Percentiles rank a stretch among this genome's conserved stretches.
Conservation (phyloP, 805 yeast genomes). For the Scheffersomyces ergatensis region DNA sequence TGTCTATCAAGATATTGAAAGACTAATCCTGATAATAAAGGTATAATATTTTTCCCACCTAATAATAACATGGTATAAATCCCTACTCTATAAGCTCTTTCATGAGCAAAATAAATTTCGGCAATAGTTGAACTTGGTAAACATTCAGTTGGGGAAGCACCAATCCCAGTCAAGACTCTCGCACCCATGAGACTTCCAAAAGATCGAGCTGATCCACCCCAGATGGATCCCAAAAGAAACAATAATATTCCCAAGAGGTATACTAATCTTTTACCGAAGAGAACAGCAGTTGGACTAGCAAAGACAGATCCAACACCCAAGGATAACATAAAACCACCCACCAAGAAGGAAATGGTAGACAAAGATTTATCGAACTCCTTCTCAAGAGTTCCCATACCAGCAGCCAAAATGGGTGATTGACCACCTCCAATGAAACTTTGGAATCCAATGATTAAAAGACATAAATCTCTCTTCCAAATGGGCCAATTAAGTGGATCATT, state of each 20-base stretch:
- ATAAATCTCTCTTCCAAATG: slow-evolving; percentile 53
- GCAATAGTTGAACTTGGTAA: slow-evolving; percentile 60
- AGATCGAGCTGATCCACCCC: slow-evolving; percentile 50
- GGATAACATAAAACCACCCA: slow-evolving; percentile 58
- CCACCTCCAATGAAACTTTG: slow-evolving; percentile 63
- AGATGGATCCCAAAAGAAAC: slow-evolving; percentile 50
- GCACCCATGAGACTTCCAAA: slow-evolving; percentile 57
- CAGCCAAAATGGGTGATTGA: slow-evolving; percentile 58
- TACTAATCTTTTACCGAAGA: slow-evolving; percentile 57
- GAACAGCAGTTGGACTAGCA: slow-evolving; percentile 55
- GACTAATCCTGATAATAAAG: slow-evolving; percentile 53
- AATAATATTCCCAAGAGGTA: slow-evolving; percentile 48
- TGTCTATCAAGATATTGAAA: slow-evolving; percentile 49
- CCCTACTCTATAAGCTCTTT: slow-evolving; percentile 59
- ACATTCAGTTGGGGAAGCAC: slow-evolving; percentile 60
- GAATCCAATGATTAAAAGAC: slow-evolving; percentile 51
- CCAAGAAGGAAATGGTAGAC: slow-evolving; percentile 47
- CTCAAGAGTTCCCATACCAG: slow-evolving; percentile 45
- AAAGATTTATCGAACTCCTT: slow-evolving; percentile 42
- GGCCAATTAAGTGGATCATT: slow-evolving; percentile 72
- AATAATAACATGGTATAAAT: slow-evolving; percentile 54
- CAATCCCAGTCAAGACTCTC: slow-evolving; percentile 56
- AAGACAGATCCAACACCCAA: slow-evolving; percentile 58
- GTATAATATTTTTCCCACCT: slow-evolving; percentile 63
- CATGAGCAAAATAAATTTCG: slow-evolving; percentile 60